Base-by-base conservation (phyloP, 2,329 filamentous ascomycete species). In the Pezicula carpinea region DNA sequence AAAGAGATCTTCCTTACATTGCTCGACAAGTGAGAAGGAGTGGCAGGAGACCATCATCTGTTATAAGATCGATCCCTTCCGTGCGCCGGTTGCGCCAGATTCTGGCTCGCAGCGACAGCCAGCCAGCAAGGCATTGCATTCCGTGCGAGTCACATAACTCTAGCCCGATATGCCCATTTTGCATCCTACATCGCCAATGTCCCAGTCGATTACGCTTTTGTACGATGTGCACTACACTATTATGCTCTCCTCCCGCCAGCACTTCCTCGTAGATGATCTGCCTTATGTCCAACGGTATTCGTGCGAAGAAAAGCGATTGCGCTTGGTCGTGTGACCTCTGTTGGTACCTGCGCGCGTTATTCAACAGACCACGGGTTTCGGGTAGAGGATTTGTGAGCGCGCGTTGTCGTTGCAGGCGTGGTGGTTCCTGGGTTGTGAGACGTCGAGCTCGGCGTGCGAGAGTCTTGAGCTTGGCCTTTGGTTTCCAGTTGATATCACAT, bases 181-280 rank as follows among this genome's bases (percentile, higher is more conserved):
- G 52, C 13, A 56, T 39, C 18, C 55, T 45, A 39, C 52, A 55
- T 23, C 49, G 35, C 47, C 52, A 53, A 47, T 53, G 51, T 15
- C 50, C 51, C 8, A 51, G 36, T 32, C 51, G 44, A 15, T 48
- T 50, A 39, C 48, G 32, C 44, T 48, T 55, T 39, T 40, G 40
- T 38, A 53, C 34, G 22, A 55, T 52, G 39, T 53, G 43, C n/a
- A 54, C 42, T 15, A 52, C 34, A 32, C 35, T 44, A 32, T 32
- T 33, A 17, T 48, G 47, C 14, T 39, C 39, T 36, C 44, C 53
- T 17, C 48, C 48, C 6, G 42, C 42, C 10, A 57, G 41, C 22
- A 58, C 48, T 15, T 55, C 35, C 29, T 51, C 45, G 41, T 55
- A 55, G 38, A 58, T 52, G 22, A 48, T 46, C 39, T 45, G 39